Evolutionary conservation across 169 alveolate genomes (phyloP).

Genomic region (Cryptosporidium meleagridis): DNA sequence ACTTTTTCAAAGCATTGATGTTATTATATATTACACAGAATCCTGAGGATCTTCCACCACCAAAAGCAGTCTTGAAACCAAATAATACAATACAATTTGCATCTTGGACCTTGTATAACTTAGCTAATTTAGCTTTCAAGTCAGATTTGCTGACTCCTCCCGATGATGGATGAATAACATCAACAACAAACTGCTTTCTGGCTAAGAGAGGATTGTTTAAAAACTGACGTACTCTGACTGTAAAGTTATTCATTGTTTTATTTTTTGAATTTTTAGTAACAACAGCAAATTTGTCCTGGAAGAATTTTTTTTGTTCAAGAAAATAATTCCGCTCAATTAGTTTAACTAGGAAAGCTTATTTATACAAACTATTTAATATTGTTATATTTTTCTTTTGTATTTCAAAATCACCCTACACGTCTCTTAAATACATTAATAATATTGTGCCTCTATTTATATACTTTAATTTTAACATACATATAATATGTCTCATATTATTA

Average conservation of each 20-base stretch:
- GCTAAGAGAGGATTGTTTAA: slow-evolving; percentile 90
- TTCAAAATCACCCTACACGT: neutral
- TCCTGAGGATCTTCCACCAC: slow-evolving; percentile 96
- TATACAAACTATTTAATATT: neutral
- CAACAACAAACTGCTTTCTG: slow-evolving; percentile 92
- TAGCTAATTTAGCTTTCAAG: slow-evolving; percentile 89
- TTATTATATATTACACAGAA: slow-evolving; percentile 93
- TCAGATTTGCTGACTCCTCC: slow-evolving; percentile 92
- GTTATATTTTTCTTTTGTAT: neutral
- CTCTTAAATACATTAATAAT: neutral
- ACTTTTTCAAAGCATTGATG: slow-evolving; percentile 88
- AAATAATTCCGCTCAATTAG: slow-evolving; percentile 1
- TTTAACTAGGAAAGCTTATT: neutral
- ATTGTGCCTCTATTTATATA: neutral
- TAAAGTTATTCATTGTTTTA: slow-evolving; percentile 71
- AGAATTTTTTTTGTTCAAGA: neutral
- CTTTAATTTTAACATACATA: neutral
- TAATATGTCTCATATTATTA: neutral
- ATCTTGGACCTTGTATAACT: slow-evolving; percentile 88
- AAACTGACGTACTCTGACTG: slow-evolving; percentile 88
- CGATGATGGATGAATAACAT: slow-evolving; percentile 92
- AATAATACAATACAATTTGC: slow-evolving; percentile 87
- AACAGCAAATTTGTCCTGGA: slow-evolving; percentile 5
- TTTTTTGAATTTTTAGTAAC: neutral
- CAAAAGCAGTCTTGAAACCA: slow-evolving; percentile 94